Conservation (phyloP, 2,329 filamentous ascomycete species). For the Aspergillus pseudotamarii region DNA sequence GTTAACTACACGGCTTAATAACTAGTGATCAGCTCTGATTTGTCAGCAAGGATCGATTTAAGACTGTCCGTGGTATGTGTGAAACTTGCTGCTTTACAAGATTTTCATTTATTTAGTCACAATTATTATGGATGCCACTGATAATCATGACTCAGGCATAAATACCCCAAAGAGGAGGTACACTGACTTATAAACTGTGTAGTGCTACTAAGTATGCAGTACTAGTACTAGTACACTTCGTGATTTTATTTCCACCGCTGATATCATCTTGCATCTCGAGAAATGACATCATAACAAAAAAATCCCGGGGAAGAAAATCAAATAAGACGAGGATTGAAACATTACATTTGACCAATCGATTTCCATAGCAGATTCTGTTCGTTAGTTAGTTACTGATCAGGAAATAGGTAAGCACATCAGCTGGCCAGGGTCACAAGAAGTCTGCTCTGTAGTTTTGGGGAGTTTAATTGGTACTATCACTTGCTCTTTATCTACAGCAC, state of each 20-base stretch:
- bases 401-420: neutral
- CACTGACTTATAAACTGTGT: neutral
- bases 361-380: too few species aligned
- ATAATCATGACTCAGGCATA: neutral
- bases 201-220: neutral
- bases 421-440: too few species aligned
- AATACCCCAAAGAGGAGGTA: neutral
- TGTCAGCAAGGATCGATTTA: neutral
- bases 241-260: neutral
- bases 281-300: neutral
- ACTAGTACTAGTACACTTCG: neutral
- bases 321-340: neutral
- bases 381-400: too few species aligned
- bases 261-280: neutral
- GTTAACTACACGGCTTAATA: neutral
- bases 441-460: too few species aligned
- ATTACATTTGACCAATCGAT: too few species aligned
- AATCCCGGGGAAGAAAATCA: neutral
- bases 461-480: too few species aligned
- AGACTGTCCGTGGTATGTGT: too few species aligned
- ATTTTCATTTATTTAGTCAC: too few species aligned
- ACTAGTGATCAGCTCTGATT: neutral
- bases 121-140: too few species aligned
- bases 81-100: too few species aligned
- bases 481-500: neutral